Evolutionary conservation across 768 basidiomycete genomes (phyloP).

Genomic region (Tulasnella sp.): DNA sequence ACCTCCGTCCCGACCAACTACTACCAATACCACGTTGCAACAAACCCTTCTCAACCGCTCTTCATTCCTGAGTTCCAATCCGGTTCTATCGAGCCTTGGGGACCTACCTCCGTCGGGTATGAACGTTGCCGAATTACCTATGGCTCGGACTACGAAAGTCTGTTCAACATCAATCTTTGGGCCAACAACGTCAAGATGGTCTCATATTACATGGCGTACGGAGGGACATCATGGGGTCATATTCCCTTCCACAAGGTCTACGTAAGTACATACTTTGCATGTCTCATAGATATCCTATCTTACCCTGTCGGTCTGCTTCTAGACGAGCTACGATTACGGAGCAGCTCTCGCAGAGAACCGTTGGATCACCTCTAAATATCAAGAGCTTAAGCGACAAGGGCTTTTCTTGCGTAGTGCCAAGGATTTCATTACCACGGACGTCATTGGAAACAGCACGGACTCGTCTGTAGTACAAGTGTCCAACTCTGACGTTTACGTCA

Average conservation of each 20-base stretch:
- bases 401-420: slow-evolving; percentile 73
- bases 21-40: slow-evolving; percentile 39
- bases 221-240: slow-evolving; percentile 79
- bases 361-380: slow-evolving; percentile 41
- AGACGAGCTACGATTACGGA: slow-evolving; percentile 68
- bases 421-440: slow-evolving; percentile 69
- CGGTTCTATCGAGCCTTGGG: slow-evolving; percentile 76
- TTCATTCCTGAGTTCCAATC: slow-evolving; percentile 71
- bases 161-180: slow-evolving; percentile 70
- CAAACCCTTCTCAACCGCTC: slow-evolving; percentile 39
- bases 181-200: slow-evolving; percentile 73
- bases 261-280: slow-evolving; percentile 23
- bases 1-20: not conserved
- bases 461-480: not conserved
- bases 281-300: not conserved
- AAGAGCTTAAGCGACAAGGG: slow-evolving; percentile 70
- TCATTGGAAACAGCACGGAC: slow-evolving; percentile 41
- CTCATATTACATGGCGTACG: slow-evolving; percentile 75
- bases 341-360: slow-evolving; percentile 44
- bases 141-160: slow-evolving; percentile 61
- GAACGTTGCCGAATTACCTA: slow-evolving; percentile 52
- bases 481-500: slow-evolving; percentile 23
- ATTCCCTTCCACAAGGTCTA: slow-evolving; percentile 69
- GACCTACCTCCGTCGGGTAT: slow-evolving; percentile 28
- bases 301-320: not conserved